Percentiles rank a stretch among this genome's conserved stretches.
Evolutionary conservation across 1,284 basidiomycete species (phyloP).

Genomic region (Ustilago shanxiensis): DNA sequence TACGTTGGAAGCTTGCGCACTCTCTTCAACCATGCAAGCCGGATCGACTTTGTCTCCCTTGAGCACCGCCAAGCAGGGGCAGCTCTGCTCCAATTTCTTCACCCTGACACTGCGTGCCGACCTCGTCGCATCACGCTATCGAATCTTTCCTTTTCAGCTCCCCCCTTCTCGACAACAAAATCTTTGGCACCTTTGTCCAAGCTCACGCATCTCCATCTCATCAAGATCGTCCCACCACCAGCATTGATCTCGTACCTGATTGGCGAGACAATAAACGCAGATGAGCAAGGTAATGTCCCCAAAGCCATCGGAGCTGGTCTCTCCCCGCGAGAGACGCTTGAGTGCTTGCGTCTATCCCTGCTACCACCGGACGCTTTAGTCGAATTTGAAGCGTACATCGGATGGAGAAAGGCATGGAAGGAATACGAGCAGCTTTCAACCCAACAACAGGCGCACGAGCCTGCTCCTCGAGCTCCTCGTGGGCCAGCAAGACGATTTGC

Average conservation of each 20-base stretch:
- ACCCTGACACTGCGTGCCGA: conserved; percentile 25
- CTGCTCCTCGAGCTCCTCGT: conserved; percentile 37
- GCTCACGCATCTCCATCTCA: conserved; percentile 38
- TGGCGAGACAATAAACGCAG: conserved; percentile 28
- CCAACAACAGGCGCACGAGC: conserved; percentile 25
- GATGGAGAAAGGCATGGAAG: conserved; percentile 40
- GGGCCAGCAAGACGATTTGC: conserved; percentile 42
- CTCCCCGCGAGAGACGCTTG: conserved; percentile 25
- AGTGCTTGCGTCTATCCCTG: conserved; percentile 37
- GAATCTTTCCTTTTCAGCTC: conserved; percentile 43
- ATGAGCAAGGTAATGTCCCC: conserved; percentile 35
- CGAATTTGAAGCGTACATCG: conserved; percentile 36
- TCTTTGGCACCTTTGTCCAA: conserved; percentile 37
- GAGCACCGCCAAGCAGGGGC: conserved; percentile 39
- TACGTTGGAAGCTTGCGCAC: conserved; percentile 35
- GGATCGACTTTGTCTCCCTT: conserved; percentile 31
- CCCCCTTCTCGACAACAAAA: conserved; percentile 30
- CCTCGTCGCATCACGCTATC: conserved; percentile 41
- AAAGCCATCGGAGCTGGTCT: conserved; percentile 25
- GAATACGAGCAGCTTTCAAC: conserved; percentile 30
- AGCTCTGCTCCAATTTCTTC: conserved; percentile 31
- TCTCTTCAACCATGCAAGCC: conserved; percentile 31
- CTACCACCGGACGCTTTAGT: conserved; percentile 42
- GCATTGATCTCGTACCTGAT: conserved; percentile 41
- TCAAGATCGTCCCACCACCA: conserved; percentile 45